Evolutionary conservation across 1,284 basidiomycete species (phyloP).

Genomic region (Mycena citricolor): DNA sequence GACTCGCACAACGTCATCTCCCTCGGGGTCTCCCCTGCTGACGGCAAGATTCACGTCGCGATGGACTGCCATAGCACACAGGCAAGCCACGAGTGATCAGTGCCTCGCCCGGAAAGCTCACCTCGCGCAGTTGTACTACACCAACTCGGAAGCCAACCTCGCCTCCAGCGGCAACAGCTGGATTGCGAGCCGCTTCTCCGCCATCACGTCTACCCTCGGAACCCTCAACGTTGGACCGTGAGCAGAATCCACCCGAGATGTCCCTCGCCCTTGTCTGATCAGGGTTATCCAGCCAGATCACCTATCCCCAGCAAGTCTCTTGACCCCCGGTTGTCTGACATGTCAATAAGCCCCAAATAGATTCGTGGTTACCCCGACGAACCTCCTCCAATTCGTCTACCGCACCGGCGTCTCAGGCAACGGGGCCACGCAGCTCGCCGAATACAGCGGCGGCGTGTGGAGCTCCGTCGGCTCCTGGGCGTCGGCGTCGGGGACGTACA

Average conservation of each 20-base stretch:
- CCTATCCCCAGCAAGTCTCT: conserved; percentile 37
- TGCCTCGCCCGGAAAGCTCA: too few species aligned
- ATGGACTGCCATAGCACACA: conserved; percentile 43
- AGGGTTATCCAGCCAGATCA: conserved; percentile 34
- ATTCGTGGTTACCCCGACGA: conserved; percentile 44
- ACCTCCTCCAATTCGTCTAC: conserved; percentile 44
- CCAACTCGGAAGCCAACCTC: conserved; percentile 37
- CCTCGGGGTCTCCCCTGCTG: conserved; percentile 41
- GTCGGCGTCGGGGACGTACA: conserved; percentile 40
- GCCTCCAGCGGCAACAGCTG: conserved; percentile 40
- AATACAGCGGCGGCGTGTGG: conserved; percentile 40
- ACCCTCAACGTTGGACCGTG: conserved; percentile 40
- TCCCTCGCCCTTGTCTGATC: conserved; percentile 9
- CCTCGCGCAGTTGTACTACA: conserved; percentile 34
- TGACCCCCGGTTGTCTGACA: too few species aligned
- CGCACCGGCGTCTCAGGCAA: conserved; percentile 44
- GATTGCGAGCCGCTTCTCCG: conserved; percentile 38
- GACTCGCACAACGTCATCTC: conserved; percentile 45
- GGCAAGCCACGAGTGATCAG: too few species aligned
- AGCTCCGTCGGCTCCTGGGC: conserved; percentile 45
- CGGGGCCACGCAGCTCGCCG: conserved; percentile 43
- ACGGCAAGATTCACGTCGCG: conserved; percentile 44
- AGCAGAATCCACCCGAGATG: conserved; percentile 23
- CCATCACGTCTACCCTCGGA: conserved; percentile 39
- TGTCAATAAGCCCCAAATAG: neutral